Conservation (phyloP, 2,329 filamentous ascomycete genomes). For the Ophiocordyceps unilateralis region DNA sequence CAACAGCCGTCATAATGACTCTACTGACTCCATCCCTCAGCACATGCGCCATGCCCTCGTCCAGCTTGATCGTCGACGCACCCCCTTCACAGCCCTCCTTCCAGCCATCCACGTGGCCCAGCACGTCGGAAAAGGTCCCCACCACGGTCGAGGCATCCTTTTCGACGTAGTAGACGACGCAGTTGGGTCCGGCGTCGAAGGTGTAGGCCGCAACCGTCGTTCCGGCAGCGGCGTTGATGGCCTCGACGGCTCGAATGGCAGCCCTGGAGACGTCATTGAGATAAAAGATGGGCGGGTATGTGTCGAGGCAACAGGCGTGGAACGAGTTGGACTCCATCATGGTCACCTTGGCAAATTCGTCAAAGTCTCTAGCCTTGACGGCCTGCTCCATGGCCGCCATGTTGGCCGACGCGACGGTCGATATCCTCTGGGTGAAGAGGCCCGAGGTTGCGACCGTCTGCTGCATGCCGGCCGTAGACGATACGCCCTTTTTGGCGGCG, state of each 20-base stretch:
- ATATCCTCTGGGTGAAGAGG: slow-evolving; percentile 65
- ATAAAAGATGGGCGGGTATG: slow-evolving; percentile 95
- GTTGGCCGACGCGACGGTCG: slow-evolving; percentile 59
- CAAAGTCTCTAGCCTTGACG: slow-evolving; percentile 63
- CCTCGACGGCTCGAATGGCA: slow-evolving; percentile 75
- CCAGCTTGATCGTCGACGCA: slow-evolving; percentile 37
- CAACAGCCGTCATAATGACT: slow-evolving; percentile 82
- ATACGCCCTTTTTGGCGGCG: slow-evolving; percentile 90
- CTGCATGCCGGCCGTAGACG: slow-evolving; percentile 90
- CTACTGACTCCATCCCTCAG: slow-evolving; percentile 69
- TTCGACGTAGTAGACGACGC: slow-evolving; percentile 87
- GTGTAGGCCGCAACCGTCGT: slow-evolving; percentile 82
- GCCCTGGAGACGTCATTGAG: slow-evolving; percentile 87
- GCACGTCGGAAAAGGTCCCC: slow-evolving; percentile 56
- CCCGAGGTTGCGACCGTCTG: slow-evolving; percentile 81
- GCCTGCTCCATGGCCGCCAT: slow-evolving; percentile 79
- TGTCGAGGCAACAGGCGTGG: slow-evolving; percentile 88
- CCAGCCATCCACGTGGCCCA: slow-evolving; percentile 55
- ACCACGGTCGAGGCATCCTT: slow-evolving; percentile 57
- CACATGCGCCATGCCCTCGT: slow-evolving; percentile 45
- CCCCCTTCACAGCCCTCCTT: slow-evolving; percentile 38
- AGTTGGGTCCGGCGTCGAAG: slow-evolving; percentile 93
- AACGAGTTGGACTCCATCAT: slow-evolving; percentile 97
- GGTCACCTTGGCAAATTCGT: slow-evolving; percentile 71
- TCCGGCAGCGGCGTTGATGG: slow-evolving; percentile 67